Conservation (phyloP, 1,284 basidiomycete species). For the Moesziomyces globuligerus region DNA sequence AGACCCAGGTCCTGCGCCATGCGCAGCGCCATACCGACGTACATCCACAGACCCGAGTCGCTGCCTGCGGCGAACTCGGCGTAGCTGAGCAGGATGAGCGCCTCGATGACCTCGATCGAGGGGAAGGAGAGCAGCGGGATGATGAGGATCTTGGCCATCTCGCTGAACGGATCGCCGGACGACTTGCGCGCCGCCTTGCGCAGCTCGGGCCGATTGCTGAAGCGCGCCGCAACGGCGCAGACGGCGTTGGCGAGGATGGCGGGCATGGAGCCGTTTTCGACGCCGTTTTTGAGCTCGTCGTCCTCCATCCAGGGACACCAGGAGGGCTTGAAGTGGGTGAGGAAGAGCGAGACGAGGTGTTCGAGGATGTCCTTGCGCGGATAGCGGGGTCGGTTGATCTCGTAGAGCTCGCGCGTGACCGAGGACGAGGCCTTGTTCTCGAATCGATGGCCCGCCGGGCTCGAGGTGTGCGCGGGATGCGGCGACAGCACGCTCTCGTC, state of each 20-base stretch:
- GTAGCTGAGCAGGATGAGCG: conserved; percentile 54
- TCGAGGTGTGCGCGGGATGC: conserved; percentile 15
- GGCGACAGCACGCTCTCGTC: conserved; percentile 38
- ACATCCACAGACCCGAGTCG: conserved; percentile 61
- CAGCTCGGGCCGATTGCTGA: conserved; percentile 50
- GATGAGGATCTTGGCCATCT: conserved; percentile 61
- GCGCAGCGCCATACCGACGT: conserved; percentile 55
- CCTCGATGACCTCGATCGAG: conserved; percentile 57
- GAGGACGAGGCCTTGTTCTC: conserved; percentile 49
- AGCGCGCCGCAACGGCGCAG: conserved; percentile 54
- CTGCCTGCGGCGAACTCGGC: conserved; percentile 57
- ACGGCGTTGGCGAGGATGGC: conserved; percentile 58
- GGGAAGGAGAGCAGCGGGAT: conserved; percentile 60
- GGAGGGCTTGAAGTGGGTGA: conserved; percentile 50
- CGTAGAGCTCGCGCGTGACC: conserved; percentile 53
- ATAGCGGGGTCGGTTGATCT: conserved; percentile 55
- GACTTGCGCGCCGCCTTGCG: conserved; percentile 45
- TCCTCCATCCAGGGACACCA: conserved; percentile 58
- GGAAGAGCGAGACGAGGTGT: conserved; percentile 50
- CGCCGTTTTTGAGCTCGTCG: conserved; percentile 45
- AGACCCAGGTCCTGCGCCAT: conserved; percentile 58
- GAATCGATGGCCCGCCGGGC: conserved; percentile 15
- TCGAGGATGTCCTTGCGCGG: conserved; percentile 50
- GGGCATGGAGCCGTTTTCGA: conserved; percentile 49
- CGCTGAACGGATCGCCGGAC: conserved; percentile 56